Percentiles rank a stretch among this genome's conserved stretches.
Conservation (phyloP, 2,329 filamentous ascomycete species). For the Colletotrichum abscissum region DNA sequence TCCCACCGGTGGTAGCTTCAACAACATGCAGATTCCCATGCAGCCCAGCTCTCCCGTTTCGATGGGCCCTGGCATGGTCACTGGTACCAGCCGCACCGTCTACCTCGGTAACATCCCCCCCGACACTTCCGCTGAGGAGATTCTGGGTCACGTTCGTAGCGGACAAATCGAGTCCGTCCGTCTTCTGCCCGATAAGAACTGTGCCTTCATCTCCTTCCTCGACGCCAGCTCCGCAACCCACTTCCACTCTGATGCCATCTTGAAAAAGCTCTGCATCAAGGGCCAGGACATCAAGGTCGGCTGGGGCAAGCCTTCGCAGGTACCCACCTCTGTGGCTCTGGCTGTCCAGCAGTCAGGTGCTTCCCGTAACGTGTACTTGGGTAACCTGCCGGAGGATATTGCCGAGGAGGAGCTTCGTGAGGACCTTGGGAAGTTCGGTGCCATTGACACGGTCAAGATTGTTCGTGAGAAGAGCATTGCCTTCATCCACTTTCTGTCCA, state of each 20-base stretch:
- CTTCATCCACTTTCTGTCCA: slow-evolving; percentile 97
- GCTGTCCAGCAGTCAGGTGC: slow-evolving; percentile 98
- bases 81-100: slow-evolving; percentile 93
- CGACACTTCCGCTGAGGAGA: slow-evolving; percentile 96
- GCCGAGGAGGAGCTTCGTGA: slow-evolving; percentile 93
- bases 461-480: slow-evolving; percentile 98
- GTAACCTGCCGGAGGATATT: slow-evolving; percentile 91
- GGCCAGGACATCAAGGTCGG: slow-evolving; percentile 99
- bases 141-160: slow-evolving; percentile 93
- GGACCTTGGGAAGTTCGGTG: slow-evolving; percentile 94
- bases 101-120: slow-evolving; percentile 99
- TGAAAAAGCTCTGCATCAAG: slow-evolving; percentile 99
- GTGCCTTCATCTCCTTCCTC: slow-evolving; percentile 98
- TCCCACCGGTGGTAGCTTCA: slow-evolving; percentile 78
- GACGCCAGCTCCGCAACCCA: slow-evolving; percentile 98
- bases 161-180: slow-evolving; percentile 99
- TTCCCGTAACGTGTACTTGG: slow-evolving; percentile 96
- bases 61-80: slow-evolving; percentile 82
- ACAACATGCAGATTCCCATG: slow-evolving; percentile 65
- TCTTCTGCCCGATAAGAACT: slow-evolving; percentile 98
- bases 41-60: slow-evolving; percentile 80
- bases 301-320: slow-evolving; percentile 98
- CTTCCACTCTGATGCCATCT: slow-evolving; percentile 98
- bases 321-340: slow-evolving; percentile 95
- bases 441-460: slow-evolving; percentile 97